Percentiles rank a stretch among this genome's conserved stretches.
These are phyloP conservation scores for Quillaja saponaria DNA, from an alignment of 306 rosid species.

Conservation along the genomic window DNA sequence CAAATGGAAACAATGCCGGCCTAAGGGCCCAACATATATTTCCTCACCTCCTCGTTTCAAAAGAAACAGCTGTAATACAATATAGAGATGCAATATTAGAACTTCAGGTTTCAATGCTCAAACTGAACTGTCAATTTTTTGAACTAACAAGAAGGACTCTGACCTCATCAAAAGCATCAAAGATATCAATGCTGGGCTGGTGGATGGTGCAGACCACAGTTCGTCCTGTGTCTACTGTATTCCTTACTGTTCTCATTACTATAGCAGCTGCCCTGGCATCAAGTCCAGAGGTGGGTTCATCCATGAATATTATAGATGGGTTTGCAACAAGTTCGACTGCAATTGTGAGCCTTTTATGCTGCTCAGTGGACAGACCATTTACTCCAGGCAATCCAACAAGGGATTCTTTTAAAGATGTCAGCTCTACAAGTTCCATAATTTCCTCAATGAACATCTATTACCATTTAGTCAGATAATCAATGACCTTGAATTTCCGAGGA, in stretches of 20 bases:
- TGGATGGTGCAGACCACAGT: constrained; percentile 46
- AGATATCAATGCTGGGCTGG: constrained; percentile 45
- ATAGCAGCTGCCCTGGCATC: constrained; percentile 54
- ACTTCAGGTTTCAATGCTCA: too few species aligned
- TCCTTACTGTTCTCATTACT: constrained; percentile 47
- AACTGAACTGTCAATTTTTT: too few species aligned
- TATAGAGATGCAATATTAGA: too few species aligned
- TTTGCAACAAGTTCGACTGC: constrained; percentile 49
- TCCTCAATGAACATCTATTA: constrained; percentile 45
- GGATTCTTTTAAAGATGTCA: constrained; percentile 28
- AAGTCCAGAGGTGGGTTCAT: constrained; percentile 35
- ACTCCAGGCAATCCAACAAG: constrained; percentile 45
- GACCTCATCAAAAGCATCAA: constrained; percentile 48
- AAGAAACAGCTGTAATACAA: constrained; percentile 58
- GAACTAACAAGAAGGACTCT: too few species aligned
- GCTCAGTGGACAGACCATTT: constrained; percentile 45
- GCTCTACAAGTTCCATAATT: constrained; percentile 41
- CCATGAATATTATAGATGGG: constrained; percentile 49
- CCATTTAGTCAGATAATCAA: constrained; percentile 6
- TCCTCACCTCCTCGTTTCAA: constrained; percentile 61
- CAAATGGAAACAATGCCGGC: constrained; percentile 48
- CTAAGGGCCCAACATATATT: constrained; percentile 56
- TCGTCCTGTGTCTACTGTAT: constrained; percentile 44
- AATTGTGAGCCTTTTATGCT: constrained; percentile 42
- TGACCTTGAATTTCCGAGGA: too few species aligned